Evolutionary conservation across 306 rosid species (phyloP).

Genomic region (barrel medic (Medicago truncatula)): DNA sequence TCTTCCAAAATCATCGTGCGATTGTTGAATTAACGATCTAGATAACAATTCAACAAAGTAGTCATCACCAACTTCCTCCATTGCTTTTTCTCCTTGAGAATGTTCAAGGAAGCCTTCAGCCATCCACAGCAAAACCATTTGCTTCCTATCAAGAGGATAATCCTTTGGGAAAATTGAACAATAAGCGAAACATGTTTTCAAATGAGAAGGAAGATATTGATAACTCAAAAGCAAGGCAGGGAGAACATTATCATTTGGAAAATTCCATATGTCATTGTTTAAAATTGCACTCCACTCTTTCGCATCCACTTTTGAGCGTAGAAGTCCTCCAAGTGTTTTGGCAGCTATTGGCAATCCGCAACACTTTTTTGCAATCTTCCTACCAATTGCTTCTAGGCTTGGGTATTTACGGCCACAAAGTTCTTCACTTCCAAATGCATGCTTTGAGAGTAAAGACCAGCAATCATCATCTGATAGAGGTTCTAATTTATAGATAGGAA

Average conservation of each 20-base stretch:
- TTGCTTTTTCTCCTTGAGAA: neutral
- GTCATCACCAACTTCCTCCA: constrained; percentile 40
- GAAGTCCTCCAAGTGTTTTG: constrained; percentile 49
- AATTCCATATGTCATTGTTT: constrained; percentile 36
- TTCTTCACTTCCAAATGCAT: constrained; percentile 41
- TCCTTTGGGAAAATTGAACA: constrained; percentile 14
- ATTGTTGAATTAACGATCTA: neutral
- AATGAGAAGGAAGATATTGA: constrained; percentile 15
- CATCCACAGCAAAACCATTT: constrained; percentile 46
- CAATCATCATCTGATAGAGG: constrained; percentile 44
- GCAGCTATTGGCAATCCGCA: constrained; percentile 59
- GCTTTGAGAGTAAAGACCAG: constrained; percentile 48
- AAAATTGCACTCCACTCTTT: constrained; percentile 49
- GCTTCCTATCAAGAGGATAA: neutral
- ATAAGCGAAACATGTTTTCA: constrained; percentile 25
- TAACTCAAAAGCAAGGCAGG: constrained; percentile 15
- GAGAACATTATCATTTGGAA: constrained; percentile 9
- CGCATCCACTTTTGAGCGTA: constrained; percentile 44
- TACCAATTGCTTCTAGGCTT: constrained; percentile 42
- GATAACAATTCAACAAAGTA: constrained; percentile 36
- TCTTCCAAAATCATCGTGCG: neutral
- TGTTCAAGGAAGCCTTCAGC: constrained; percentile 42
- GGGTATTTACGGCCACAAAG: neutral
- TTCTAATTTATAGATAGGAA: constrained; percentile 34
- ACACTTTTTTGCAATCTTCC: constrained; percentile 45